phyloP scores from a whole-genome alignment of 106 monocot genomes.

The Allium fistulosum region DNA sequence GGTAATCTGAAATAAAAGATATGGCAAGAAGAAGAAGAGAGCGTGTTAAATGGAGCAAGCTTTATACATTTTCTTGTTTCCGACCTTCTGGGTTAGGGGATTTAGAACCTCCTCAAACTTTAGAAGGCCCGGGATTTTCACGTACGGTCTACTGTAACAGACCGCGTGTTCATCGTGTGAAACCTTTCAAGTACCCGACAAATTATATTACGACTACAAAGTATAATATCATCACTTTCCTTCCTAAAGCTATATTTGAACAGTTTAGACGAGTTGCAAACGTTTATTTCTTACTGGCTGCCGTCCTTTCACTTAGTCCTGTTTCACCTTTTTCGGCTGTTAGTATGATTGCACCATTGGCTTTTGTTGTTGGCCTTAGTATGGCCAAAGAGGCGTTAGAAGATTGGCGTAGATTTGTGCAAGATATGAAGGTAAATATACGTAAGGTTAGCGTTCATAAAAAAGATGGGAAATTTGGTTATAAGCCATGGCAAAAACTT shows the following conservation, averaged over 20 bases:
- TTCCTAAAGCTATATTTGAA: slow-evolving; percentile 88
- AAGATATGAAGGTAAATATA: slow-evolving; percentile 83
- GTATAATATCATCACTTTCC: slow-evolving; percentile 83
- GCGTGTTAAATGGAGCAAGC: slow-evolving; percentile 42
- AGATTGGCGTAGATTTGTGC: slow-evolving; percentile 76
- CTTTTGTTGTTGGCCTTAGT: slow-evolving; percentile 68
- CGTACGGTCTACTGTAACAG: slow-evolving; percentile 17
- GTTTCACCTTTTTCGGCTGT: slow-evolving; percentile 64
- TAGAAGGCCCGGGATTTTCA: slow-evolving; percentile 77
- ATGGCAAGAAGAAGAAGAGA: slow-evolving; percentile 17
- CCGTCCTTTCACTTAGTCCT: slow-evolving; percentile 49
- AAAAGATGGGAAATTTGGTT: slow-evolving; percentile 48
- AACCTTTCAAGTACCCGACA: slow-evolving; percentile 35
- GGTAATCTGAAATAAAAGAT: neutral
- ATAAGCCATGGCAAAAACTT: slow-evolving; percentile 64
- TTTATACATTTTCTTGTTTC: slow-evolving; percentile 42
- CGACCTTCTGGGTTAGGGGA: slow-evolving; percentile 20
- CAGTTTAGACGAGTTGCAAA: slow-evolving; percentile 93
- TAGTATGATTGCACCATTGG: slow-evolving; percentile 73
- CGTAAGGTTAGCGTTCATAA: slow-evolving; percentile 54
- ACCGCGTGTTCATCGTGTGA: slow-evolving; percentile 15
- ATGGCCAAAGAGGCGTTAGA: slow-evolving; percentile 92
- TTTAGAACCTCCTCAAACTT: slow-evolving; percentile 10
- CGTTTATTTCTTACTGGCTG: slow-evolving; percentile 80
- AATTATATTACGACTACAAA: slow-evolving; percentile 84